Conservation (phyloP, 1,139 yeast species). For the Pichia sp. region DNA sequence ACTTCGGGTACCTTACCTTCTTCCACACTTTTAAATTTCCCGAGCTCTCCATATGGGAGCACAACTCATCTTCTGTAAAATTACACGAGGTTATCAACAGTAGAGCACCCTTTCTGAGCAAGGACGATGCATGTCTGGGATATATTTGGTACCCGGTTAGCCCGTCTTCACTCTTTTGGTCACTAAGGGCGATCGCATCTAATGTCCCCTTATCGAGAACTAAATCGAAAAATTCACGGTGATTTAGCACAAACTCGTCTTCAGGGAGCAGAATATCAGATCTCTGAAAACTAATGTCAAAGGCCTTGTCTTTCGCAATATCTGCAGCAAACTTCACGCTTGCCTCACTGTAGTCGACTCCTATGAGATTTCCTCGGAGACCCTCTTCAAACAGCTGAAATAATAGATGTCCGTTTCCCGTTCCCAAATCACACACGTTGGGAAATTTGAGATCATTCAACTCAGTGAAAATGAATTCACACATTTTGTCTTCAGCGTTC, state of each 20-base stretch:
- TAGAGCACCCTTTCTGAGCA: conserved; percentile 51
- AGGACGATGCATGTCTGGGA: conserved; percentile 54
- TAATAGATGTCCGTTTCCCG: conserved; percentile 90
- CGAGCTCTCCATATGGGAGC: conserved; percentile 45
- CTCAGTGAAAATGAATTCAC: conserved; percentile 49
- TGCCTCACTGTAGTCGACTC: conserved; percentile 80
- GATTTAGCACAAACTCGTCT: conserved; percentile 27
- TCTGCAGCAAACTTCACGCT: conserved; percentile 69
- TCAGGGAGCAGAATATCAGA: conserved; percentile 42
- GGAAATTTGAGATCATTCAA: conserved; percentile 29
- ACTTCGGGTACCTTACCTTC: conserved; percentile 67
- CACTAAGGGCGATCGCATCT: conserved; percentile 92
- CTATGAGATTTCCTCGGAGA: conserved; percentile 48
- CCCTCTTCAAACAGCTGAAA: conserved; percentile 66
- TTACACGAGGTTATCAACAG: conserved; percentile 90
- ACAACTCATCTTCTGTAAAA: conserved; percentile 76
- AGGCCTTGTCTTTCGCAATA: conserved; percentile 46
- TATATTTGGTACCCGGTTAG: conserved; percentile 59
- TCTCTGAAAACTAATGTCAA: conserved; percentile 41
- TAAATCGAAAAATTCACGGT: conserved; percentile 53
- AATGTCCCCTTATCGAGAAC: conserved; percentile 91
- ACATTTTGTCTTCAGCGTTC: conserved; percentile 81
- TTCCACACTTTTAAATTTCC: conserved; percentile 50
- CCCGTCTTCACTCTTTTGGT: conserved; percentile 41
- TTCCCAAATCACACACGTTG: conserved; percentile 75